Base-by-base conservation (phyloP, 495 filamentous ascomycete species). In the Copromyces sp. region DNA sequence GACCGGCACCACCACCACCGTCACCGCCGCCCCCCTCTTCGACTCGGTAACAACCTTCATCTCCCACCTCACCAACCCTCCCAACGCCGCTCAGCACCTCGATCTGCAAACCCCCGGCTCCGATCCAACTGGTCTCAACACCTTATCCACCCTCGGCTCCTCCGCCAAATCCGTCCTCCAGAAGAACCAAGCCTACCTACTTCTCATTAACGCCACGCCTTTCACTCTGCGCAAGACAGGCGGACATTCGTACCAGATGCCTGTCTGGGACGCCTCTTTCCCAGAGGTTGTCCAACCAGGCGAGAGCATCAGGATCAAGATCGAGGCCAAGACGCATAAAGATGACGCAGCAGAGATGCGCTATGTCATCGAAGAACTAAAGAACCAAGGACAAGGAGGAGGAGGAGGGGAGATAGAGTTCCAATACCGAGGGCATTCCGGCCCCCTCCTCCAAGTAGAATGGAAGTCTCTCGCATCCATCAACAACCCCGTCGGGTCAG, bases 141-240 rank as follows among this genome's bases (percentile, higher is more conserved):
- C 53, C 0, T 0, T 61, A 0, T 61, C 53, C 6, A 32, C 24
- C 3, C 53, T 61, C 0, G 7, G 5, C 0, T 61, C 53, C 0
- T 61, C 53, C 0, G 29, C 53, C 29, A 38, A 39, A 32, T 69
- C 42, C 29, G 37, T 5, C 12, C 20, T 71, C n/a, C 45, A 29
- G 2, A 61, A 61, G 29, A 32, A 29, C 29, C 29, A 32, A 61
- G 70, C 44, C 8, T 59, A 68, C 35, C 14, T 71, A 3, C 4
- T 71, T 1, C 32, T 71, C n/a, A 59, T 71, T 35, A 71, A 71
- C 44, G 70, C 70, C 32, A 61, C 70, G 4, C 70, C 70, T 0
- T 71, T 44, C 3, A 37, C 44, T 5, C 44, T 71, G 2, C 29
- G 17, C 32, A 59, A 40, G 14, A 37, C 16, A 3, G 40, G 44